Evolutionary conservation across 75 land plant species (phyloP).

Genomic region (Cryptomeria japonica): DNA sequence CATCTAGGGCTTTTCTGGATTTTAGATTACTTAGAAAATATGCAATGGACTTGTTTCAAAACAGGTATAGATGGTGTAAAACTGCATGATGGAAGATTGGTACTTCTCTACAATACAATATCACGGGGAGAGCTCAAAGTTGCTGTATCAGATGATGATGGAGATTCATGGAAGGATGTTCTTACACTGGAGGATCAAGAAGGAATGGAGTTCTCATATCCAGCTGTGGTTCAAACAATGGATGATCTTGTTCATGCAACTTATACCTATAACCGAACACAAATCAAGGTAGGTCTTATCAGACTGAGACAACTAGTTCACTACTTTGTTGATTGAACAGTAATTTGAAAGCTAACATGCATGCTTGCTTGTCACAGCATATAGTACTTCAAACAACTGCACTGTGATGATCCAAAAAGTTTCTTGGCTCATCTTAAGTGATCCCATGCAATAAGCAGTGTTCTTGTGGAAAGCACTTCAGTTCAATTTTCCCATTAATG

Average conservation of each 20-base stretch:
- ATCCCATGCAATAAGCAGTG: neutral
- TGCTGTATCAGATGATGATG: conserved; percentile 81
- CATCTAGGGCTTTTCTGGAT: neutral
- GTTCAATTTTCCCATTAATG: neutral
- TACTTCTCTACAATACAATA: conserved; percentile 82
- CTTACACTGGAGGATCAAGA: conserved; percentile 68
- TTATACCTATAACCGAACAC: conserved; percentile 93
- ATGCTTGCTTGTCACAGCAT: conserved; percentile 28
- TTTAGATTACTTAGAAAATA: neutral
- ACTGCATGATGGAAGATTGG: conserved; percentile 68
- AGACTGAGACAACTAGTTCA: neutral
- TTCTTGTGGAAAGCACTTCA: neutral
- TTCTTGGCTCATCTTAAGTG: neutral
- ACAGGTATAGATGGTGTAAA: conserved; percentile 97
- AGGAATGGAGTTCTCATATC: conserved; percentile 88
- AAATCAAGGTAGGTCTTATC: conserved; percentile 76
- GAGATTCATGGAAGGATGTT: conserved; percentile 82
- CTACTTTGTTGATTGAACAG: neutral
- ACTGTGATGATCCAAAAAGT: neutral
- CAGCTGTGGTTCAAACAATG: conserved; percentile 79
- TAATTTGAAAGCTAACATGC: conserved; percentile 6
- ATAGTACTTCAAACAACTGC: conserved; percentile 20
- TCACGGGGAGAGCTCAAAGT: conserved; percentile 85
- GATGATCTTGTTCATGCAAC: conserved; percentile 78
- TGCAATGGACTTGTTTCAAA: neutral